Conservation (phyloP, 1,284 basidiomycete species). For the Rhodotorula sp. region DNA sequence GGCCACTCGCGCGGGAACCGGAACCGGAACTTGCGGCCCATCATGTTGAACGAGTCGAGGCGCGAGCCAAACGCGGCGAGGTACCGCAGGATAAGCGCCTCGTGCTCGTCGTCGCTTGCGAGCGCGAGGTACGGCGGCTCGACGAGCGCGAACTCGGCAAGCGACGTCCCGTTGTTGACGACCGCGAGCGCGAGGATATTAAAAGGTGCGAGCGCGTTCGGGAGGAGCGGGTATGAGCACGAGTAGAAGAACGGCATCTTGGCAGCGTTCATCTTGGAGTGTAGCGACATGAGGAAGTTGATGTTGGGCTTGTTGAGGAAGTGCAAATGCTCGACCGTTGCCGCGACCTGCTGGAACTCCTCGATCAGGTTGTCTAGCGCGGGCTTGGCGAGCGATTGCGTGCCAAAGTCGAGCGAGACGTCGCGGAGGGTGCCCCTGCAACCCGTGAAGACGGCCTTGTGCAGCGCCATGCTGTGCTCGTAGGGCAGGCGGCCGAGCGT, state of each 20-base stretch:
- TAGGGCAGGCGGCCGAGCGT: slow-evolving; percentile 24
- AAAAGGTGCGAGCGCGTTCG: slow-evolving; percentile 35
- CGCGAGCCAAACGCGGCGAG: slow-evolving; percentile 31
- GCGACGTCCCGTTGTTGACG: slow-evolving; percentile 34
- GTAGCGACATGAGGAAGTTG: slow-evolving; percentile 34
- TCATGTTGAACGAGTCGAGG: slow-evolving; percentile 36
- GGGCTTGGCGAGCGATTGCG: slow-evolving; percentile 8
- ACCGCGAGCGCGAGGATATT: slow-evolving; percentile 34
- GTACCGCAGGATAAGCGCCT: slow-evolving; percentile 28
- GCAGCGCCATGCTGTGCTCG: slow-evolving; percentile 9
- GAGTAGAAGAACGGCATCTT: slow-evolving; percentile 34
- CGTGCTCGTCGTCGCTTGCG: slow-evolving; percentile 15
- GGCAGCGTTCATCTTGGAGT: slow-evolving; percentile 31
- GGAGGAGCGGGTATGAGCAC: slow-evolving; percentile 27
- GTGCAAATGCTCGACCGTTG: slow-evolving; percentile 23
- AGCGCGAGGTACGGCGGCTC: slow-evolving; percentile 18
- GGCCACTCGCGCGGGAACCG: slow-evolving; percentile 33
- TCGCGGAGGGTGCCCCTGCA: slow-evolving; percentile 20
- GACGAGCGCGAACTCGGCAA: slow-evolving; percentile 28
- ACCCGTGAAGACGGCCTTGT: slow-evolving; percentile 26
- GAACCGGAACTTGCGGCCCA: slow-evolving; percentile 30
- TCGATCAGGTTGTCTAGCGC: slow-evolving; percentile 29
- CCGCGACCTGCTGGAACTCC: slow-evolving; percentile 25
- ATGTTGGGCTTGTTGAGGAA: slow-evolving; percentile 35
- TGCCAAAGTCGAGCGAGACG: slow-evolving; percentile 27